Percentiles rank a stretch among this genome's conserved stretches.
Evolutionary conservation across 2,329 filamentous ascomycete species (phyloP).

Genomic region (Cytospora leucostoma): DNA sequence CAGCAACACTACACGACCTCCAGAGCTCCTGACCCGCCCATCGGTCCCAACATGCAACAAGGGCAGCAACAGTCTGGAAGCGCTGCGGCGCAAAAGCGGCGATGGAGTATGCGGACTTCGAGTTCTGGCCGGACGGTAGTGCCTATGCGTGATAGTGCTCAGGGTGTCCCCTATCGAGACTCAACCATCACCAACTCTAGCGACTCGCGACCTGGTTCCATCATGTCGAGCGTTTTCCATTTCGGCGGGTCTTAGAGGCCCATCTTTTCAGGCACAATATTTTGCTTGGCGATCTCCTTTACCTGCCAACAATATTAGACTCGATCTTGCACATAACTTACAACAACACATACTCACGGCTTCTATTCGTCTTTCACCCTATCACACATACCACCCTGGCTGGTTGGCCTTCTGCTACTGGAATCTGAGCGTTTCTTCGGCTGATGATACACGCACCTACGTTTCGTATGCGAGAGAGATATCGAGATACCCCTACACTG

Average conservation of each 20-base stretch:
- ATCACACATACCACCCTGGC: conserved; percentile 11
- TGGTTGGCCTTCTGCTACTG: conserved; percentile 25
- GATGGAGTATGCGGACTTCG: conserved; percentile 28
- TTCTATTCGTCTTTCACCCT: conserved; percentile 9
- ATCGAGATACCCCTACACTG: conserved; percentile 27
- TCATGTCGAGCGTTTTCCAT: conserved; percentile 28
- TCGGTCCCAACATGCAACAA: conserved; percentile 25
- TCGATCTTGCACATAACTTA: conserved; percentile 3
- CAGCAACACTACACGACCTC: conserved; percentile 27
- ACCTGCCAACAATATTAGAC: not conserved
- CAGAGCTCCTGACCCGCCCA: conserved; percentile 25
- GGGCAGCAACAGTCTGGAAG: conserved; percentile 11
- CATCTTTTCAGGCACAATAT: not conserved
- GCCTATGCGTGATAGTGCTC: conserved; percentile 23
- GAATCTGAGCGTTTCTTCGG: conserved; percentile 26
- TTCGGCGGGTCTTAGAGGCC: conserved; percentile 25
- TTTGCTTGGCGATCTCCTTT: not conserved
- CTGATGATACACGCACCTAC: conserved; percentile 28
- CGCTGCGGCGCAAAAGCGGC: conserved; percentile 24
- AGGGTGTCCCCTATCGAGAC: conserved; percentile 21
- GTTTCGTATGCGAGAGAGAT: conserved; percentile 29
- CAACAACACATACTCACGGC: conserved; percentile 4
- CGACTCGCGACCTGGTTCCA: conserved; percentile 27
- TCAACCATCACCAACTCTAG: conserved; percentile 21
- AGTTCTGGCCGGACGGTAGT: conserved; percentile 26